A percentile compares a stretch with the other conserved stretches of the same genome.
Evolutionary conservation across 257 asterid genomes (phyloP).

Genomic region (Misopates orontium): DNA sequence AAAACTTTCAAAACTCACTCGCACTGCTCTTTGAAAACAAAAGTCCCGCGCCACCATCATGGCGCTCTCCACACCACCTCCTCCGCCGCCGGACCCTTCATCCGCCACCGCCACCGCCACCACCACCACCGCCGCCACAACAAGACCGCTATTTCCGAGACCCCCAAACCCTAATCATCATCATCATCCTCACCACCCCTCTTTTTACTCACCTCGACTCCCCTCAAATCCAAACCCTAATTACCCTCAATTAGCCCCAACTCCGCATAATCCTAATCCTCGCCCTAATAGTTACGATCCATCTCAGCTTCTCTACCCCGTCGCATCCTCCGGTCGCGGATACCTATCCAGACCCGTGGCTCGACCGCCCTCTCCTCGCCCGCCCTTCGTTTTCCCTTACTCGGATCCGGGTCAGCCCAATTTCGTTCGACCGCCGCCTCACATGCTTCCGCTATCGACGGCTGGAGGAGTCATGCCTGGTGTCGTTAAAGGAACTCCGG

Average conservation of each 20-base stretch:
- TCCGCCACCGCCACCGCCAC: conserved; percentile 29
- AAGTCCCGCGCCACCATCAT: conserved; percentile 25
- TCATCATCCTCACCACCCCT: too few relatives aligned
- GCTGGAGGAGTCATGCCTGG: conserved; percentile 43
- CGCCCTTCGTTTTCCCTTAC: conserved; percentile 51
- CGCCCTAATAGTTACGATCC: conserved; percentile 42
- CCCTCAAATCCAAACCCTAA: conserved; percentile 58
- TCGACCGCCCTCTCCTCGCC: conserved; percentile 40
- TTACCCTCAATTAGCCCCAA: conserved; percentile 61
- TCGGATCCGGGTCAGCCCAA: conserved; percentile 50
- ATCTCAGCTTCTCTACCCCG: conserved; percentile 57
- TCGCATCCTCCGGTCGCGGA: conserved; percentile 69
- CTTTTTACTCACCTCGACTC: conserved; percentile 40
- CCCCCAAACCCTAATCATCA: conserved; percentile 35
- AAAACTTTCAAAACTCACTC: background rate
- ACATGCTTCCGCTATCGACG: conserved; percentile 35
- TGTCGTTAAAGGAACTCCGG: conserved; percentile 54
- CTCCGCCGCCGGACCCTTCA: conserved; percentile 46
- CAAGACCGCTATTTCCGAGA: conserved; percentile 40
- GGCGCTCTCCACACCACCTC: conserved; percentile 66
- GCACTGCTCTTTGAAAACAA: background rate
- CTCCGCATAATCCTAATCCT: conserved; percentile 25
- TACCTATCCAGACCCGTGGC: conserved; percentile 46
- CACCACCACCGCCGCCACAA: conserved; percentile 25
- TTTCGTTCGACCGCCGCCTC: conserved; percentile 40